Percentiles rank a stretch among this genome's conserved stretches.
These are phyloP conservation scores for Debaryomyces prosopidis DNA, from an alignment of 805 yeast genomes.

Conservation along the genomic window DNA sequence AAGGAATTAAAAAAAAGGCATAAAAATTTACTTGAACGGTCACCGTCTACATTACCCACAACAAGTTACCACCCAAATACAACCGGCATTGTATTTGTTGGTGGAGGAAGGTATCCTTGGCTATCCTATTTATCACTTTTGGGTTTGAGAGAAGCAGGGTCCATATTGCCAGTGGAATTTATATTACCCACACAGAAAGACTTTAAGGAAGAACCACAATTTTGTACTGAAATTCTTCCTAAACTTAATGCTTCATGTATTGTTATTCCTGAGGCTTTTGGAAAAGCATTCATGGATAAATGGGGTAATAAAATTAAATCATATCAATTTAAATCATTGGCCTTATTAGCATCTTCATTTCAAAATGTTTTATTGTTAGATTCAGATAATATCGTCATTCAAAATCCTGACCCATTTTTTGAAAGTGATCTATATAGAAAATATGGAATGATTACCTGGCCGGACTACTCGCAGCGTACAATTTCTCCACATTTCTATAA, in stretches of 20 bases:
- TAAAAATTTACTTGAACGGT: slow-evolving; percentile 13
- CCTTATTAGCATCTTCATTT: slow-evolving; percentile 33
- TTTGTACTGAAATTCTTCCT: slow-evolving; percentile 65
- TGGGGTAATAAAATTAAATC: slow-evolving; percentile 48
- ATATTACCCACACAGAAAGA: slow-evolving; percentile 36
- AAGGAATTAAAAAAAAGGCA: slow-evolving; percentile 24
- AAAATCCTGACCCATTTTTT: slow-evolving; percentile 31
- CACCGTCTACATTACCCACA: slow-evolving; percentile 23
- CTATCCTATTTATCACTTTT: slow-evolving; percentile 31
- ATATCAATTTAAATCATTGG: slow-evolving; percentile 66
- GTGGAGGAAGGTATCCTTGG: slow-evolving; percentile 39
- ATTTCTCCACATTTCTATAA: slow-evolving; percentile 37
- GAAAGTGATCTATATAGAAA: slow-evolving; percentile 26
- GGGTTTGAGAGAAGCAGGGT: slow-evolving; percentile 37
- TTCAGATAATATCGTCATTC: slow-evolving; percentile 32
- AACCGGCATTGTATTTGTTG: slow-evolving; percentile 34
- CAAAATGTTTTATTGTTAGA: slow-evolving; percentile 34
- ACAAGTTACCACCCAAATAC: slow-evolving; percentile 21
- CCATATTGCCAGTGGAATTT: slow-evolving; percentile 40
- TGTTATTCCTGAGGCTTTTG: slow-evolving; percentile 48
- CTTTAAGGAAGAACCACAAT: slow-evolving; percentile 29
- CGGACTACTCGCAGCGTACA: slow-evolving; percentile 43
- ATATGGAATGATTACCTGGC: slow-evolving; percentile 42
- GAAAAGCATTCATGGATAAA: slow-evolving; percentile 45
- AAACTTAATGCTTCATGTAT: slow-evolving; percentile 65